A percentile compares a stretch with the other conserved stretches of the same genome.
Evolutionary conservation across 345 rosid species (phyloP).

Genomic region (Populus pruinosa): DNA sequence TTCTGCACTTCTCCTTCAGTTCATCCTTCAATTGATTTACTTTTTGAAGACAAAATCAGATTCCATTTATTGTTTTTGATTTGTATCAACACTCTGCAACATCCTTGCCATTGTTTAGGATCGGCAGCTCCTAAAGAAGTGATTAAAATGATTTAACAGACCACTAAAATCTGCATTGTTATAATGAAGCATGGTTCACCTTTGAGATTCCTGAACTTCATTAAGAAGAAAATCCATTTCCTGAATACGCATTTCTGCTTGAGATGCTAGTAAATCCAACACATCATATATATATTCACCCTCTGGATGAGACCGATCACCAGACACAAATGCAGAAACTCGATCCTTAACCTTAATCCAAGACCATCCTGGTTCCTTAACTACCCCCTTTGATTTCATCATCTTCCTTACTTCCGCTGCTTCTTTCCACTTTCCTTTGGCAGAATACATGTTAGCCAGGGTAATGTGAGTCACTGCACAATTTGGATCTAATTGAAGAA

Average conservation of each 20-base stretch:
- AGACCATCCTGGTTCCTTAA: conserved; percentile 88
- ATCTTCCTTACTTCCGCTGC: conserved; percentile 65
- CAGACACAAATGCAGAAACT: conserved; percentile 59
- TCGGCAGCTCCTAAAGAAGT: background rate
- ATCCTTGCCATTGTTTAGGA: background rate
- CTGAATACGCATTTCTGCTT: conserved; percentile 27
- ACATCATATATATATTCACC: conserved; percentile 48
- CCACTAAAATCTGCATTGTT: background rate
- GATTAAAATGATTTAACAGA: background rate
- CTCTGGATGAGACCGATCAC: conserved; percentile 54
- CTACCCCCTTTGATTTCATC: conserved; percentile 70
- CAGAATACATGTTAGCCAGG: conserved; percentile 68
- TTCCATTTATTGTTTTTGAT: background rate
- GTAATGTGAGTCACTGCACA: conserved; percentile 75
- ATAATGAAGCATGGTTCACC: background rate
- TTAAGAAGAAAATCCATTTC: conserved; percentile 27
- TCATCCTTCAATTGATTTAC: background rate
- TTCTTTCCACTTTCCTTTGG: conserved; percentile 72
- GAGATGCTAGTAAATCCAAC: conserved; percentile 43
- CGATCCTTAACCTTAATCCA: conserved; percentile 60
- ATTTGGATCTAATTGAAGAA: conserved; percentile 65
- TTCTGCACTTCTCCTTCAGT: background rate
- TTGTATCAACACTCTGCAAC: background rate
- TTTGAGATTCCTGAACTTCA: conserved; percentile 18
- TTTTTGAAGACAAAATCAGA: background rate